Base-by-base conservation (phyloP, 768 basidiomycete genomes). In the Serendipita sp. region DNA sequence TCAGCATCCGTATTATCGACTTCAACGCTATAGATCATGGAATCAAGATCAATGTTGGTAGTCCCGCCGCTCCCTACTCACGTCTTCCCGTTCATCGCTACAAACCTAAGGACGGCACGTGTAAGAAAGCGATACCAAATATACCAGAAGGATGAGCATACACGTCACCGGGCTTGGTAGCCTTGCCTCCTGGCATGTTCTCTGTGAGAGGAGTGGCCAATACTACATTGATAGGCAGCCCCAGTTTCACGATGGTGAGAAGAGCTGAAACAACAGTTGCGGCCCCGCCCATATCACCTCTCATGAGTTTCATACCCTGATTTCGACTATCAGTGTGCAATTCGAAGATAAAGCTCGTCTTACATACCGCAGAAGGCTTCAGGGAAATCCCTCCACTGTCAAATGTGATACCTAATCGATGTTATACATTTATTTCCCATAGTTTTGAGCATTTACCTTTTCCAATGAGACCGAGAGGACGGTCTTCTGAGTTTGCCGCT, bases 1-100 rank as follows among this genome's bases (percentile, higher is more conserved):
- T 89, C 88, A 3, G 88, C 88, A 69, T 90, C 90, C 0, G 90
- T 92, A 70, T 90, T 90, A 72, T 91, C 88, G 30, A 92, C 79
- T 70, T 92, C 88, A 17, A 92, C 79, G 0, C 60, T 61, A 17
- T 22, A 38, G 42, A 42, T 31, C 20, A 20, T 9, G 20, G 28
- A 9, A 28, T 50, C 9, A 58, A 20, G 11, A 26, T 42, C n/a
- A 48, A 28, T 13, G 9, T 30, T 11, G 56, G 22, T 31, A 11
- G 14, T 31, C 14, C 13, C 5, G 14, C 20, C 17, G 14, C n/a
- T 24, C 28, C 9, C 41, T 13, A 65, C 65, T n/a, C 31, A 58
- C 14, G 85, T 82, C 72, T 90, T 91, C 41, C 90, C 88, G 66
- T 90, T 90, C 86, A 90, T 90, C 3, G 88, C 86, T 65, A 87